Evolutionary conservation across 257 asterid species (phyloP), one percentile per base, ranked within the genome.

Genomic region (Solanum corneliomulleri): DNA sequence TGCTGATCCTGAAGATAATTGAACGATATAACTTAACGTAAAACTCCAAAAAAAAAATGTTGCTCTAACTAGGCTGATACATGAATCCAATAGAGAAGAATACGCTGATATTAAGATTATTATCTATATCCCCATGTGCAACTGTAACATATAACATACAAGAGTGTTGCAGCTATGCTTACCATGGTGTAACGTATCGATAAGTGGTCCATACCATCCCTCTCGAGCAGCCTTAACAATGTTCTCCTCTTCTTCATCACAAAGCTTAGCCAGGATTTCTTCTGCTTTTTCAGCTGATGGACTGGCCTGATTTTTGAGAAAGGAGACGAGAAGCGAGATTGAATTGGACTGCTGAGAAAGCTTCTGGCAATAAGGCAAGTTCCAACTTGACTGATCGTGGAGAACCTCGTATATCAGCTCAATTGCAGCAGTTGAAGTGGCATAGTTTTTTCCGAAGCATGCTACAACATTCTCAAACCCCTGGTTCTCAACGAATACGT

Each of bases 401-500:
- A 92, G 87, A 88, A 93, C 93, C 90, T 92, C 94, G 42, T 92
- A 88, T 11, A 93, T 87, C 69, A 92, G 89, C 90, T 92, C 90
- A 13, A 91, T 56, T 8, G 95, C 96, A 86, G 90, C 91, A 52
- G 45, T 81, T 62, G 91, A 89, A 76, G 90, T 62, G 83, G 87
- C 85, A 12, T 92, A 86, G 66, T 86, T 85, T 88, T 42, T 68
- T 13, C 85, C 90, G 41, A 89, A 89, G 89, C 91, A 92, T 33
- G 87, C 86, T 10, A 92, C 85, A 21, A 89, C 74, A 68, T 92
- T 92, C 82, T 88, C 91, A 66, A 92, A 86, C 78, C 94, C 94
- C 39, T 88, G 86, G 81, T 92, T 92, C 93, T 92, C 92, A 2
- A 92, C 35, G 66, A 92, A 88, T 37, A 92, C 85, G 9, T 76